Base-by-base conservation (phyloP, 352 stramenopile genomes). In the Phytophthora sp. region DNA sequence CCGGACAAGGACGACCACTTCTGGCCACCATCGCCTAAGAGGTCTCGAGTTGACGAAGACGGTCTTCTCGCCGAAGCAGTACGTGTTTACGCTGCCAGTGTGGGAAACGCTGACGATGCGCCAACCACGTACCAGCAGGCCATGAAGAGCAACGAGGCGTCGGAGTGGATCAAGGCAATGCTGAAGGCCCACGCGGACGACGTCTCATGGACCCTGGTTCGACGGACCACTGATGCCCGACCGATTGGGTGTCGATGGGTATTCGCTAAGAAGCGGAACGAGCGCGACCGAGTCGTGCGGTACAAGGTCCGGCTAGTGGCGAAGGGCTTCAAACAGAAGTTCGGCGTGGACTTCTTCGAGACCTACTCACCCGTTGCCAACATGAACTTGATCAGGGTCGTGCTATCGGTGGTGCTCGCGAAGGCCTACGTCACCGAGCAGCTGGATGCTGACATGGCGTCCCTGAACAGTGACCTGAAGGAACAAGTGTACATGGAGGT, bases 41-140 rank as follows among this genome's bases (percentile, higher is more conserved):
- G 49, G 24, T 13, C 20, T 13, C 24, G 50, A 18, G 11, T 67
- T 24, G 58, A 67, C 15, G 50, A 61, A 12, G 52, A 58, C 9
- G 26, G 27, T 7, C 16, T 54, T 1, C 9, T 69, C 0, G 46
- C 45, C 1, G 53, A 64, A 35, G 62, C 58, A 7, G 33, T 67
- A 3, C 39, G 31, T n/a, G n/a, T n/a, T n/a, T n/a, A n/a, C n/a
- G n/a, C n/a, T n/a, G n/a, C n/a, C n/a, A n/a, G n/a, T n/a, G n/a
- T n/a, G n/a, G n/a, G n/a, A n/a, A n/a, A n/a, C n/a, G n/a, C n/a
- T n/a, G n/a, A n/a, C n/a, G n/a, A n/a, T n/a, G n/a, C n/a, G n/a
- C n/a, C n/a, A n/a, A n/a, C n/a, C n/a, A n/a, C n/a, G n/a, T n/a
- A n/a, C n/a, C n/a, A n/a, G n/a, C n/a, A n/a, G n/a, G n/a, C n/a